These are phyloP conservation scores for Aspergillus sclerotioniger DNA, from an alignment of 495 filamentous ascomycete species.

Conservation along the genomic window DNA sequence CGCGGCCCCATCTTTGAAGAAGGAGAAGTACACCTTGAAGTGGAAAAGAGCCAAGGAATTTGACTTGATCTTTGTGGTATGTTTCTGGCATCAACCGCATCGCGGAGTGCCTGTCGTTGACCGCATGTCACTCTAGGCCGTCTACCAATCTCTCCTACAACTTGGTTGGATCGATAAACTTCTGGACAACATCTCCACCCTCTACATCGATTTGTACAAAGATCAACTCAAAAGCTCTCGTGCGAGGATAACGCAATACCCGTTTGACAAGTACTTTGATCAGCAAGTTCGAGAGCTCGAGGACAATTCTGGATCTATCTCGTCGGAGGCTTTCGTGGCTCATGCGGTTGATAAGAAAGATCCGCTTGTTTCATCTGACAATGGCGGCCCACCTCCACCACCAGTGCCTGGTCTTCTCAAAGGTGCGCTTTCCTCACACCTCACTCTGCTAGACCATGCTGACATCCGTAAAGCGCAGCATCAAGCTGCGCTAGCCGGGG, in stretches of 20 bases:
- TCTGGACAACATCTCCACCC: constrained; percentile 84
- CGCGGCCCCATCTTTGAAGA: constrained; percentile 66
- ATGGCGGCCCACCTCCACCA: constrained; percentile 53
- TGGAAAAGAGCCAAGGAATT: constrained; percentile 92
- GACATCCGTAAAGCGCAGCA: constrained; percentile 40
- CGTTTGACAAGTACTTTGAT: constrained; percentile 91
- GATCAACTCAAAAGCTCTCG: constrained; percentile 81
- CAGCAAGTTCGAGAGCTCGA: constrained; percentile 88
- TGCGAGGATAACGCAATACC: constrained; percentile 68
- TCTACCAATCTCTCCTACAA: constrained; percentile 92
- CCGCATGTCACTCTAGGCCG: constrained; percentile 59
- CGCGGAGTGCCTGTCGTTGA: constrained; percentile 20
- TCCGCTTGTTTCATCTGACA: constrained; percentile 44
- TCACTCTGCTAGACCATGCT: constrained; percentile 15
- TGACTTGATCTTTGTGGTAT: constrained; percentile 91
- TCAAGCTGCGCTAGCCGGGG: constrained; percentile 45
- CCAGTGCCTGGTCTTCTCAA: constrained; percentile 55
- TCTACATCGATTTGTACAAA: constrained; percentile 86
- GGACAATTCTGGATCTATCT: constrained; percentile 40
- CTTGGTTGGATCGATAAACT: constrained; percentile 97
- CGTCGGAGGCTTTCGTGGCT: constrained; percentile 30
- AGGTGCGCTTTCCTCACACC: constrained; percentile 26
- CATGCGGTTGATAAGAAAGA: constrained; percentile 41
- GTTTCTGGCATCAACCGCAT: constrained; percentile 24
- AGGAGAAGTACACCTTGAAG: constrained; percentile 92